Evolutionary conservation across 331 rosid species (phyloP).

Genomic region (Malus hybrid): DNA sequence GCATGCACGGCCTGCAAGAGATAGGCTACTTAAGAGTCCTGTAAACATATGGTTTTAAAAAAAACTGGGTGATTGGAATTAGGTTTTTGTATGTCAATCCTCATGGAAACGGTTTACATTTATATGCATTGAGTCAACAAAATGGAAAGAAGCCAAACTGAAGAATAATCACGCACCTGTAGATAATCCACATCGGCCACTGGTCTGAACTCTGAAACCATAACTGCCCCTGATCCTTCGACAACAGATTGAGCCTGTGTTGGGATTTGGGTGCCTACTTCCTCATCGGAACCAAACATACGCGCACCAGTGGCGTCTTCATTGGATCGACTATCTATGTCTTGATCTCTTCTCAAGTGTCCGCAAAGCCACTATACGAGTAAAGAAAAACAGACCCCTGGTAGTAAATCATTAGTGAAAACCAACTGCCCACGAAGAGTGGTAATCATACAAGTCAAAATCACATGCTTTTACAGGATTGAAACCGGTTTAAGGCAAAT

Average conservation of each 20-base stretch:
- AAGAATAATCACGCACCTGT: constrained; percentile 53
- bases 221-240: constrained; percentile 66
- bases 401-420: constrained; percentile 85
- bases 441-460: constrained; percentile 25
- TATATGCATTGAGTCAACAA: neutral
- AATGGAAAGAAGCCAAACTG: neutral
- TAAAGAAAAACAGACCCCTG: constrained; percentile 82
- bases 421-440: constrained; percentile 68
- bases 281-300: constrained; percentile 68
- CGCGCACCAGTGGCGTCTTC: constrained; percentile 25
- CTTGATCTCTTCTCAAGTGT: constrained; percentile 45
- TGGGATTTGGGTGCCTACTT: constrained; percentile 58
- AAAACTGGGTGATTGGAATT: too few relatives aligned
- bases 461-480: neutral
- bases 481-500: neutral
- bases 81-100: too few relatives aligned
- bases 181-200: constrained; percentile 87
- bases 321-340: constrained; percentile 8
- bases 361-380: constrained; percentile 77
- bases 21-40: neutral
- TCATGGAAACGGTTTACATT: too few relatives aligned
- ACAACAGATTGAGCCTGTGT: constrained; percentile 79
- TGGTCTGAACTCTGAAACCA: constrained; percentile 59
- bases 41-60: too few relatives aligned
- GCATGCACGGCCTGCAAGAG: neutral